Evolutionary conservation across 2,329 filamentous ascomycete species (phyloP).

Genomic region (Scortechinia acanthostroma): DNA sequence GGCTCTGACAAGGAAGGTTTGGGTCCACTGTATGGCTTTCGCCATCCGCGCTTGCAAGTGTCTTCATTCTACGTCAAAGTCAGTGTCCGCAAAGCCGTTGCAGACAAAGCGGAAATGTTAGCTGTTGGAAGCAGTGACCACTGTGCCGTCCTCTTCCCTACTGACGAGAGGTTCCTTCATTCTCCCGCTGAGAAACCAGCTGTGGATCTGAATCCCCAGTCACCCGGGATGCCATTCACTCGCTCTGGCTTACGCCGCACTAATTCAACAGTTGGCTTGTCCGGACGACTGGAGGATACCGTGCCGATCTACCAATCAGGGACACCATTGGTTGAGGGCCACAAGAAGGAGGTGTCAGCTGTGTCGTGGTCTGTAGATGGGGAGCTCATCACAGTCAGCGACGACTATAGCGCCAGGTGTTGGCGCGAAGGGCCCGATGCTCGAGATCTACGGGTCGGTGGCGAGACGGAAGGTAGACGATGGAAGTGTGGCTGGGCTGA

Average conservation of each 20-base stretch:
- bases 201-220: neutral
- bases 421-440: slow-evolving; percentile 50
- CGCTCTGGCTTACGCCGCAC: neutral
- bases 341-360: slow-evolving; percentile 53
- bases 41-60: slow-evolving; percentile 46
- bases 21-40: slow-evolving; percentile 56
- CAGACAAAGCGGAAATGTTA: slow-evolving; percentile 47
- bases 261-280: slow-evolving; percentile 11
- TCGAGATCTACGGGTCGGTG: slow-evolving; percentile 38
- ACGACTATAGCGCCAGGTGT: slow-evolving; percentile 50
- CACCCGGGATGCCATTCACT: neutral
- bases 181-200: slow-evolving; percentile 6
- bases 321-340: slow-evolving; percentile 47
- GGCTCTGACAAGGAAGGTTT: slow-evolving; percentile 40
- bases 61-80: slow-evolving; percentile 57
- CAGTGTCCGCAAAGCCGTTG: slow-evolving; percentile 40
- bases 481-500: slow-evolving; percentile 55
- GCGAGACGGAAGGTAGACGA: slow-evolving; percentile 41
- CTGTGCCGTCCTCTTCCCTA: slow-evolving; percentile 52
- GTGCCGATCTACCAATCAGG: slow-evolving; percentile 53
- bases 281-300: slow-evolving; percentile 30
- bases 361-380: slow-evolving; percentile 50
- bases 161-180: slow-evolving; percentile 44
- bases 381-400: slow-evolving; percentile 49
- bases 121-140: slow-evolving; percentile 55